phyloP scores from a whole-genome alignment of 2,329 filamentous ascomycete species.

The Eutypella sp. region DNA sequence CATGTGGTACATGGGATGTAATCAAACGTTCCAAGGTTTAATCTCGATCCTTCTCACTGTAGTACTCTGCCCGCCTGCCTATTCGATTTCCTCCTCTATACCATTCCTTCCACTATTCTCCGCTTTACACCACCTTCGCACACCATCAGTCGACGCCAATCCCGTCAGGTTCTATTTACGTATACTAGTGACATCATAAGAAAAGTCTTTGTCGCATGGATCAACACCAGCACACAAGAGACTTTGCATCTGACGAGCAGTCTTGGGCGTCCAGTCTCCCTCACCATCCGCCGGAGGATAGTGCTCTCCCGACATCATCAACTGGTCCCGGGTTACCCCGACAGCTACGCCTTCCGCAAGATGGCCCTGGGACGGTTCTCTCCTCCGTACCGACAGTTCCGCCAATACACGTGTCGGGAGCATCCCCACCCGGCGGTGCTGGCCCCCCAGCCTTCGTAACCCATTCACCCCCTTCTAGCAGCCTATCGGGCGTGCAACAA shows the following conservation, averaged over 20 bases:
- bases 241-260: slow-evolving; percentile 1
- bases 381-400: not conserved
- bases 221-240: not conserved
- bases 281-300: slow-evolving; percentile 10
- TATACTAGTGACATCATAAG: not conserved
- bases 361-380: not conserved
- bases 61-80: too few relatives aligned
- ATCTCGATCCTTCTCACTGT: too few relatives aligned
- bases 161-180: not conserved
- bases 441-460: slow-evolving; percentile 14
- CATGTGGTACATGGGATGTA: too few relatives aligned
- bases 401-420: not conserved
- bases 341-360: slow-evolving; percentile 3
- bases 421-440: not conserved
- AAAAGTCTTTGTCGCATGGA: slow-evolving; percentile 8
- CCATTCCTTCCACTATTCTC: too few relatives aligned
- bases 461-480: not conserved
- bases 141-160: not conserved
- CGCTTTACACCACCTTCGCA: too few relatives aligned
- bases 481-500: slow-evolving; percentile 4
- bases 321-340: not conserved
- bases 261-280: slow-evolving; percentile 11
- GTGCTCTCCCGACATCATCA: not conserved
- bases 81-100: too few relatives aligned
- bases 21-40: too few relatives aligned